Evolutionary conservation across 2,329 filamentous ascomycete species (phyloP), one percentile per base, ranked within the genome.

Genomic region (Ophiocordyceps unilateralis): DNA sequence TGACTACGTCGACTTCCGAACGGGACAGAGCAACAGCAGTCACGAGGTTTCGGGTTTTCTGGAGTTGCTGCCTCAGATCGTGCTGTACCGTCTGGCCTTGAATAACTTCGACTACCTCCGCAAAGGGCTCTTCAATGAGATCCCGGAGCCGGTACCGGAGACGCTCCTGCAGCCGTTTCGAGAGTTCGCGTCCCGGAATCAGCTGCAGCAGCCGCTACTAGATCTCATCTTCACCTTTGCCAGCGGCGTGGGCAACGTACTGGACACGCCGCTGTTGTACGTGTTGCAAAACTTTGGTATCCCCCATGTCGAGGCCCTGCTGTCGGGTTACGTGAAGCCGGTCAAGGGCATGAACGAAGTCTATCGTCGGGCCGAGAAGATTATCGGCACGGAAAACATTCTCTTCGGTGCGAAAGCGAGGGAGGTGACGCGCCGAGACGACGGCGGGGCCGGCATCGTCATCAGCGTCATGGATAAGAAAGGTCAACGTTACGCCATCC

Each of bases 131-230:
- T 50, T 11, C 28, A 11, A 46, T 12, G 12, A 63, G 39, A 53
- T 73, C 0, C 65, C 67, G 0, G 47, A 60, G n/a, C 57, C 59
- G 7, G 60, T 70, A 0, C 67, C 67, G 0, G 56, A 61, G 24
- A 68, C 70, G 37, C 52, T 72, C 1, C 48, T 63, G 6, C 48
- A 63, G 0, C 58, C 65, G 0, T 69, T 62, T 32, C 58, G 61
- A 1, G 55, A 65, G 8, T 67, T 68, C 42, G 51, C 65, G 7
- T 49, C 56, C 17, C 66, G 68, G 46, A 58, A 68, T 47, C 48
- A 55, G 22, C 51, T 72, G 6, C 49, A 56, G 19, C 8, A 56
- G 55, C 15, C 49, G 61, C 2, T 53, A 11, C 9, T 65, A 0
- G 50, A 51, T 10, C 46, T 55, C n/a, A 53, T 64, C 8, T 59